Evolutionary conservation across 805 yeast species (phyloP).

Genomic region (Jamesozyma jinghongensis): DNA sequence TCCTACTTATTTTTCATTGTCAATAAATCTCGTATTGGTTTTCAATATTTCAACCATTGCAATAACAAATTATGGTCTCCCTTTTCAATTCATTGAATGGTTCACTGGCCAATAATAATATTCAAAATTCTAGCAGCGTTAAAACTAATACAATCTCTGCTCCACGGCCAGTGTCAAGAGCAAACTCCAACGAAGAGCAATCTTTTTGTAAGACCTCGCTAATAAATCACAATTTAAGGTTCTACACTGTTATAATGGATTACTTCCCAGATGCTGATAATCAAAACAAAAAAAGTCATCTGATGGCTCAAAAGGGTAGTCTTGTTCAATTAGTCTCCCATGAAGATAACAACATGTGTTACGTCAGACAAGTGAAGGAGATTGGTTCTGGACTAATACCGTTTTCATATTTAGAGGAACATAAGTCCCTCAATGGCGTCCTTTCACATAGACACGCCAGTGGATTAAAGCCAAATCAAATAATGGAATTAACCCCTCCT

Average conservation of each 20-base stretch:
- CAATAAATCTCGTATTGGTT: no score
- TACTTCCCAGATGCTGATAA: background rate
- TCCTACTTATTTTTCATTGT: no score
- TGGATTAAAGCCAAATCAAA: background rate
- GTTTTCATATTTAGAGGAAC: slow-evolving; percentile 7
- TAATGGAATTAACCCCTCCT: slow-evolving; percentile 13
- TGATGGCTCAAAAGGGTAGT: slow-evolving; percentile 5
- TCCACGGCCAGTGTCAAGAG: background rate
- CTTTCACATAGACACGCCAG: background rate
- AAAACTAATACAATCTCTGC: background rate
- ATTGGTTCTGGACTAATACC: slow-evolving; percentile 14
- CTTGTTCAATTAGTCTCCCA: slow-evolving; percentile 12
- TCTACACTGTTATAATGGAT: slow-evolving; percentile 4
- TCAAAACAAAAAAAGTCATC: background rate
- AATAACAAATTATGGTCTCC: background rate
- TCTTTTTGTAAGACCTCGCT: background rate
- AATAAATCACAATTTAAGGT: slow-evolving; percentile 1
- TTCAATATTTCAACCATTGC: no score
- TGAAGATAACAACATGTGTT: slow-evolving; percentile 7
- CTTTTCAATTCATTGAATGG: background rate
- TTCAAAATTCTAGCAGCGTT: background rate
- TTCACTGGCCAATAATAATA: background rate
- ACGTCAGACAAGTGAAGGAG: slow-evolving; percentile 10
- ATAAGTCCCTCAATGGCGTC: slow-evolving; percentile 5
- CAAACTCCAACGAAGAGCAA: background rate